Percentiles rank a stretch among this genome's conserved stretches.
Evolutionary conservation across 1,284 basidiomycete species (phyloP).

Genomic region (Leccinum insigne): DNA sequence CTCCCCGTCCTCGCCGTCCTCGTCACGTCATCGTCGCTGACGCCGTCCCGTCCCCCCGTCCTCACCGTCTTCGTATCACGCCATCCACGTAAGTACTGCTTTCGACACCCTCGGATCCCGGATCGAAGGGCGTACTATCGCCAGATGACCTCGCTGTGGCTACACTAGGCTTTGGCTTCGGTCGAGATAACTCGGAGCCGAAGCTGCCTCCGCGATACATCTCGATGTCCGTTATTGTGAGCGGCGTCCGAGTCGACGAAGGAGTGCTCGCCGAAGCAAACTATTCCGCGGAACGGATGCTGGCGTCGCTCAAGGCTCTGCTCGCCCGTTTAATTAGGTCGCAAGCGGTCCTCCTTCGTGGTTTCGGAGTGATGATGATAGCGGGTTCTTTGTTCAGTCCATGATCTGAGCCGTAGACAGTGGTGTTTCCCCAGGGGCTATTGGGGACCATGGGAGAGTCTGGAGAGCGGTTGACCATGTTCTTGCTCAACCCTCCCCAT

Average conservation of each 20-base stretch:
- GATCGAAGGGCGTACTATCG: slow-evolving; percentile 20
- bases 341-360: slow-evolving; percentile 18
- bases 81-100: not conserved
- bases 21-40: too few relatives aligned
- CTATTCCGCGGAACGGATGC: slow-evolving; percentile 35
- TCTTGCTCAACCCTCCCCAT: slow-evolving; percentile 28
- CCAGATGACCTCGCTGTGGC: slow-evolving; percentile 4
- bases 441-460: slow-evolving; percentile 8
- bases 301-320: slow-evolving; percentile 30
- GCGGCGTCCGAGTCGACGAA: slow-evolving; percentile 7
- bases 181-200: slow-evolving; percentile 9
- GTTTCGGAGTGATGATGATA: slow-evolving; percentile 12
- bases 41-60: too few relatives aligned
- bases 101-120: slow-evolving; percentile 29
- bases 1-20: too few relatives aligned
- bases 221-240: slow-evolving; percentile 29
- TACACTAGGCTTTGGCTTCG: not conserved
- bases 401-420: slow-evolving; percentile 2
- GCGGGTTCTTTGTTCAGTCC: slow-evolving; percentile 5
- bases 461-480: not conserved
- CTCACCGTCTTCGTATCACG: too few relatives aligned
- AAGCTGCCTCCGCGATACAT: slow-evolving; percentile 25
- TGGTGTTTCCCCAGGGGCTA: slow-evolving; percentile 7
- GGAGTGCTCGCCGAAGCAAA: slow-evolving; percentile 26
- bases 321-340: slow-evolving; percentile 25